A percentile compares a stretch with the other conserved stretches of the same genome.
phyloP scores from a whole-genome alignment of 176 grass and related monocot species.

The Aegilops umbellulata region DNA sequence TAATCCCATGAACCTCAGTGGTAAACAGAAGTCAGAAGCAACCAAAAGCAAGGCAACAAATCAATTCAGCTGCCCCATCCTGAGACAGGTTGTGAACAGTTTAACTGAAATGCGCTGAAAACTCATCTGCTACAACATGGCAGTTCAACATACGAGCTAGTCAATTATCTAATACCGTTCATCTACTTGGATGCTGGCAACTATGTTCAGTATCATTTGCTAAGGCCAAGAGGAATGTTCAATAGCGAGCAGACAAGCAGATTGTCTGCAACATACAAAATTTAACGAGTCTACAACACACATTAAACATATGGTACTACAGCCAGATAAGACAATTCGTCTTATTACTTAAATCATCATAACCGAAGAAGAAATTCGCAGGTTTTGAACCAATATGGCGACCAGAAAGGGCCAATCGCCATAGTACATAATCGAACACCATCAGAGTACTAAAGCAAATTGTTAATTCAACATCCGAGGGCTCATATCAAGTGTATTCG shows the following conservation, averaged over 20 bases:
- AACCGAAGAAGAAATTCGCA: not conserved
- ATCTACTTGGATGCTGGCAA: not conserved
- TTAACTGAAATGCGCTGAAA: not conserved
- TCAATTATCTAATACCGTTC: too few relatives aligned
- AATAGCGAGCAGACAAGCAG: not conserved
- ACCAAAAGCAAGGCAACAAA: not conserved
- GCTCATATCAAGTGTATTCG: conserved; percentile 62
- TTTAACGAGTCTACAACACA: not conserved
- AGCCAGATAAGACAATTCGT: not conserved
- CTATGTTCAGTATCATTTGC: not conserved
- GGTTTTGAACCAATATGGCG: not conserved
- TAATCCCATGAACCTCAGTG: too few relatives aligned
- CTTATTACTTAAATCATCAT: not conserved
- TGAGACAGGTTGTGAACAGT: not conserved
- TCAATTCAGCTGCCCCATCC: not conserved
- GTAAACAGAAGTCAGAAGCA: not conserved
- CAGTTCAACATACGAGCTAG: not conserved
- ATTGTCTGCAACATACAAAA: not conserved
- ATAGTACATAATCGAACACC: not conserved
- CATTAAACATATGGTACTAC: not conserved
- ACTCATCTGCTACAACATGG: not conserved
- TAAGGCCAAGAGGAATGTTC: not conserved
- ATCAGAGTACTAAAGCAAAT: not conserved
- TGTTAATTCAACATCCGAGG: not conserved
- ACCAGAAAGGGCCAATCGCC: not conserved